Base-by-base conservation (phyloP, 1,284 basidiomycete genomes). In the Ceratobasidium sp. region DNA sequence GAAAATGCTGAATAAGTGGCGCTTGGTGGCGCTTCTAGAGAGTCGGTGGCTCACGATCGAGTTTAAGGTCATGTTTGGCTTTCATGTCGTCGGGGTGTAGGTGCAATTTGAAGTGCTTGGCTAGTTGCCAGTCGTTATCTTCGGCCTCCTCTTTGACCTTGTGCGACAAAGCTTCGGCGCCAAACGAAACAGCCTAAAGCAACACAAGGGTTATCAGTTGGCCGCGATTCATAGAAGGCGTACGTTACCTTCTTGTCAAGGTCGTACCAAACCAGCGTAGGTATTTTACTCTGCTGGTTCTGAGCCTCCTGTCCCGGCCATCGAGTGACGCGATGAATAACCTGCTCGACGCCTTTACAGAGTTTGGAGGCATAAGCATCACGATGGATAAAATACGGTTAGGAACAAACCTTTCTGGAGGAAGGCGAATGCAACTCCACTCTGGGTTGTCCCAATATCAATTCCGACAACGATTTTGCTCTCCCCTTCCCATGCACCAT, bases 251-350 rank as follows among this genome's bases (percentile, higher is more conserved):
- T 56, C 9, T 57, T 51, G 32, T 56, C 43, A n/a, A 22, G 22
- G 37, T 78, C 64, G 34, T 78, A 78, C 65, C 67, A 76, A n/a
- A 78, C 51, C 1, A 71, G 9, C 2, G 59, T 78, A 29, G 77
- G 77, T 34, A 78, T 71, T 37, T 76, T 78, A 29, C 54, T 43
- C 9, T 76, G 56, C 49, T 54, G 57, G 22, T 40, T 46, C 15
- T 76, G 75, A 19, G 54, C 61, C 25, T 62, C 69, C 37, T 77
- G 77, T 8, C 70, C 76, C 8, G 78, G 78, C 78, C 78, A 78
- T 34, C 44, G 22, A 13, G 22, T 43, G 32, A 78, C 65, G 3
- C 69, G 73, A 11, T 75, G 73, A 2, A 75, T 54, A 13, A 25
- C n/a, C 19, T 64, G 59, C 8, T 54, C 15, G 6, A 6, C 71